These are phyloP conservation scores for Vinca minor DNA, from an alignment of 257 asterid genomes.

Conservation along the genomic window DNA sequence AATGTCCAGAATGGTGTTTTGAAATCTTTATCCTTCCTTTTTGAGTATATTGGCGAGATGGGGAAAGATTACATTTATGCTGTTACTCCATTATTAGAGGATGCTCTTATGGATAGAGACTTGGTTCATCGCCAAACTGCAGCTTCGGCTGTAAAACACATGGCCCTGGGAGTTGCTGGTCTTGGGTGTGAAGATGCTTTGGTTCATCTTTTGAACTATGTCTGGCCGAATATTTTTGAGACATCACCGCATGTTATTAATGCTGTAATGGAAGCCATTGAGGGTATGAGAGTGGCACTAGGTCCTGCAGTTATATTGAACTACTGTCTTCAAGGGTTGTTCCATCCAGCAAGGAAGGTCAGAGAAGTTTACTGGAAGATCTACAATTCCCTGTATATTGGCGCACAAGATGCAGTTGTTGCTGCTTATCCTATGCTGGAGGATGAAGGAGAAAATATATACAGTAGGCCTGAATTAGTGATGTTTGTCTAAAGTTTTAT, in stretches of 20 bases:
- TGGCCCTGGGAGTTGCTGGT: constrained; percentile 89
- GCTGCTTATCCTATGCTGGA: constrained; percentile 79
- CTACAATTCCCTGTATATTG: constrained; percentile 71
- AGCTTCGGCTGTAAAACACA: constrained; percentile 85
- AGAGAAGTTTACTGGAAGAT: constrained; percentile 94
- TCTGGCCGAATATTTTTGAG: constrained; percentile 88
- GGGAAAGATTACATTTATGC: constrained; percentile 91
- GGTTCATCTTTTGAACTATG: constrained; percentile 66
- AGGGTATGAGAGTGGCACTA: constrained; percentile 84
- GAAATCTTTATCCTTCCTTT: constrained; percentile 74
- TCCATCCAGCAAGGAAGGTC: constrained; percentile 91
- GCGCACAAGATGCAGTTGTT: constrained; percentile 80
- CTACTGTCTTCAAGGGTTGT: constrained; percentile 81
- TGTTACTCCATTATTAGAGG: constrained; percentile 81
- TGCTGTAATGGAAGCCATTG: constrained; percentile 90
- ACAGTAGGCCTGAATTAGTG: constrained; percentile 59
- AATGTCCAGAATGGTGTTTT: constrained; percentile 88
- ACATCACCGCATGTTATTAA: constrained; percentile 86
- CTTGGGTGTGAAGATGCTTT: constrained; percentile 88
- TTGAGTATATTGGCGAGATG: constrained; percentile 89
- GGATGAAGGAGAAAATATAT: constrained; percentile 55
- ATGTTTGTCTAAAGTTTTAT: constrained; percentile 48
- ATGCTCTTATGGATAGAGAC: constrained; percentile 89
- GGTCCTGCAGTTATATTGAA: constrained; percentile 74
- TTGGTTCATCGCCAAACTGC: constrained; percentile 83